These are phyloP conservation scores for Pascua guehoae DNA, from an alignment of 1,284 basidiomycete genomes.

Conservation along the genomic window DNA sequence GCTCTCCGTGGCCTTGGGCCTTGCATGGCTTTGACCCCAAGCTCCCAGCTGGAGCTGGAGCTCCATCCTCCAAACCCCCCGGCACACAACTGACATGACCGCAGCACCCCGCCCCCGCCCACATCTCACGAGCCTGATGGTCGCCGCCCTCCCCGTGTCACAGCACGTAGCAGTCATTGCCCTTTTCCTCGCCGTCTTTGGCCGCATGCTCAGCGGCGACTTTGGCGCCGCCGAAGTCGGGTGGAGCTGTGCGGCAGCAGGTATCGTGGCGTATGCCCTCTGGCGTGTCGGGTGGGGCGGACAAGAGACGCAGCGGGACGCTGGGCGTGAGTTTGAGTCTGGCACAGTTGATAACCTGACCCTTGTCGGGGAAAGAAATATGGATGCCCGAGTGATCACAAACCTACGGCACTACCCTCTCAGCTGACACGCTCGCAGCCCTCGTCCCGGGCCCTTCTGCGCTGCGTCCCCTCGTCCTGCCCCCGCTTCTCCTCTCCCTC, in stretches of 20 bases:
- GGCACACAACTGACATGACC: not conserved
- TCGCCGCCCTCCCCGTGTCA: constrained; percentile 72
- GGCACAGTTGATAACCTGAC: too few species aligned
- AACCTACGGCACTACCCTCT: not conserved
- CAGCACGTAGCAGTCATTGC: constrained; percentile 78
- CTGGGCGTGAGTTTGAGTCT: constrained; percentile 10
- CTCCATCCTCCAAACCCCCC: not conserved
- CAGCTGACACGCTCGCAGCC: constrained; percentile 52
- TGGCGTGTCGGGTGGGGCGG: constrained; percentile 37
- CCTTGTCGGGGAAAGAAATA: not conserved
- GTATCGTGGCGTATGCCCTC: constrained; percentile 64
- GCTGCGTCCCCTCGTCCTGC: constrained; percentile 59
- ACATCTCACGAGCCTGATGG: constrained; percentile 66
- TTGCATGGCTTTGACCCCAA: not conserved
- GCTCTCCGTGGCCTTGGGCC: not conserved
- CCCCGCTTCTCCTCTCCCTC: constrained; percentile 81
- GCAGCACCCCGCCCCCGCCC: constrained; percentile 32
- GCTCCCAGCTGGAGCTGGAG: not conserved
- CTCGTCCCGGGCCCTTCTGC: constrained; percentile 35
- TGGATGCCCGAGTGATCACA: not conserved
- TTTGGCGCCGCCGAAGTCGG: constrained; percentile 68
- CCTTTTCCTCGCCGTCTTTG: constrained; percentile 76
- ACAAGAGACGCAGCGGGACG: not conserved
- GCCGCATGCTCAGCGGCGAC: constrained; percentile 61
- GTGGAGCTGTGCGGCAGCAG: constrained; percentile 63